Conservation (phyloP, 108 stramenopile genomes). For the Schizochytrium sp. region DNA sequence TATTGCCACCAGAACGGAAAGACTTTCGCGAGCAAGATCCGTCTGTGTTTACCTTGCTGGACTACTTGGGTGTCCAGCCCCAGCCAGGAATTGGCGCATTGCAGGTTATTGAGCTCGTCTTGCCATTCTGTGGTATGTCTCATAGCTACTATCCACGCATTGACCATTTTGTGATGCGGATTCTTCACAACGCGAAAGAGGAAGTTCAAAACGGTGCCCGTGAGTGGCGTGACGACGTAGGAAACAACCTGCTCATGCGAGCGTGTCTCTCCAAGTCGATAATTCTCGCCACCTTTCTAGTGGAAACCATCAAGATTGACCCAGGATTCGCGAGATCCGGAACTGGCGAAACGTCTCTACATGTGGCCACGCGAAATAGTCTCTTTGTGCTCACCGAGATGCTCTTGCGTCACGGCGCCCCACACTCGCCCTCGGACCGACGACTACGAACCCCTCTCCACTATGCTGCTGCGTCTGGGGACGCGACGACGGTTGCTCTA, state of each 20-base stretch:
- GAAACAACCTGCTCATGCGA: background rate
- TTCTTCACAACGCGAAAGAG: background rate
- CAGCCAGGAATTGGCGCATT: background rate
- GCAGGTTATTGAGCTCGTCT: background rate
- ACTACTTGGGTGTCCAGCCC: background rate
- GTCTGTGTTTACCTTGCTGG: background rate
- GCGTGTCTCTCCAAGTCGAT: background rate
- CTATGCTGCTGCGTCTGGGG: background rate
- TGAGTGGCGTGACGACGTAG: background rate
- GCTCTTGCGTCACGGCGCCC: background rate
- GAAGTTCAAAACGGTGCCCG: background rate
- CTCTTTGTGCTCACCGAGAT: background rate
- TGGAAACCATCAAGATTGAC: background rate
- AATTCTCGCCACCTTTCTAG: background rate
- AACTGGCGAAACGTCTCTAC: background rate
- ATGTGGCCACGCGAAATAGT: background rate
- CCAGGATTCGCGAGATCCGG: background rate
- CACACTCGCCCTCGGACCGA: background rate
- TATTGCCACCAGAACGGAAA: background rate
- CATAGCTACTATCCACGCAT: background rate
- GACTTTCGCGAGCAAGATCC: background rate
- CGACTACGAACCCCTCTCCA: background rate
- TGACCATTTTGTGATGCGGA: conserved; percentile 15
- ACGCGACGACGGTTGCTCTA: background rate
- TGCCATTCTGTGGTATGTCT: background rate